These are phyloP conservation scores for Yamadazyma sp. DNA, from an alignment of 805 yeast genomes.

Conservation along the genomic window DNA sequence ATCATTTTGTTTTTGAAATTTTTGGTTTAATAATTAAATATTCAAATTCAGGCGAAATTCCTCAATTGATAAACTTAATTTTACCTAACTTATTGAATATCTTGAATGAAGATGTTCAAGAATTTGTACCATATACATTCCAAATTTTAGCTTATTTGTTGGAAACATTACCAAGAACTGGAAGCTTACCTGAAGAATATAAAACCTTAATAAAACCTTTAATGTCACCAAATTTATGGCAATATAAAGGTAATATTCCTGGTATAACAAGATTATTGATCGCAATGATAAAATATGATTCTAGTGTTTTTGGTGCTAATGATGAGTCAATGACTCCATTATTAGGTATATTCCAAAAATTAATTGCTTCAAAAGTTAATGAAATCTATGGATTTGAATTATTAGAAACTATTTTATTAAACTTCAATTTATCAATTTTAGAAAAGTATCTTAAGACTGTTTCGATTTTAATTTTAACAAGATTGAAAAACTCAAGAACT, in stretches of 20 bases:
- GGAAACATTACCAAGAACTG: constrained; percentile 49
- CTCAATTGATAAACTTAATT: constrained; percentile 45
- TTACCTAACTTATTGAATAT: constrained; percentile 67
- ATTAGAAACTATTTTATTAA: constrained; percentile 61
- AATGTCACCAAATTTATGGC: constrained; percentile 92
- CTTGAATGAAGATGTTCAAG: constrained; percentile 83
- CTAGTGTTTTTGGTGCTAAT: constrained; percentile 34
- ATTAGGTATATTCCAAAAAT: constrained; percentile 93
- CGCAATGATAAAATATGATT: constrained; percentile 56
- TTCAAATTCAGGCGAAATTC: constrained; percentile 28
- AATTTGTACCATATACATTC: constrained; percentile 88
- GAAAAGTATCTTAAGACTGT: constrained; percentile 63
- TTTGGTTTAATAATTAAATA: constrained; percentile 71
- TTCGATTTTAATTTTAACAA: constrained; percentile 70
- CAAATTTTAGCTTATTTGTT: constrained; percentile 82
- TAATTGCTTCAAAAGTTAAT: constrained; percentile 78
- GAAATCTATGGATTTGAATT: constrained; percentile 85
- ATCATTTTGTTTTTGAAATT: constrained; percentile 88
- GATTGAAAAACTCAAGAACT: constrained; percentile 78
- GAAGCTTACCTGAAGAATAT: constrained; percentile 58
- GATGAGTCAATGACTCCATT: constrained; percentile 61
- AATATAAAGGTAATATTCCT: constrained; percentile 86
- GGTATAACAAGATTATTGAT: constrained; percentile 80
- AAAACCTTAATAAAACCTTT: constrained; percentile 73
- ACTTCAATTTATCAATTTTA: constrained; percentile 50